These are phyloP conservation scores for Penicillium bovifimosum DNA, from an alignment of 495 filamentous ascomycete species.

Conservation along the genomic window DNA sequence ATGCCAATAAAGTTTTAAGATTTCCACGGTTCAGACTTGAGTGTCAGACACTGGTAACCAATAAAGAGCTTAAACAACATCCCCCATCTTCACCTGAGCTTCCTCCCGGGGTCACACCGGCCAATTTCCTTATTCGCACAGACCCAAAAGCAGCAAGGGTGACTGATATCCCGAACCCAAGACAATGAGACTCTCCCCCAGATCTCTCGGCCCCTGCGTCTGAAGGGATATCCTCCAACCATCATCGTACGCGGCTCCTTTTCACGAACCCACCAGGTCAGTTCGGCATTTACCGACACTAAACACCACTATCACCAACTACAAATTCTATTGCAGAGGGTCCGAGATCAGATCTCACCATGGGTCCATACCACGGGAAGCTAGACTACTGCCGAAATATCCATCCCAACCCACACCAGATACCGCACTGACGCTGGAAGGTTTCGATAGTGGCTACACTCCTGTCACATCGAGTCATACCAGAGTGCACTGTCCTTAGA, in stretches of 20 bases:
- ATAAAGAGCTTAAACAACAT: not conserved
- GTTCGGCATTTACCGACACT: not conserved
- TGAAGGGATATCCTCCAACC: conserved; percentile 14
- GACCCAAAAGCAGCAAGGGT: conserved; percentile 19
- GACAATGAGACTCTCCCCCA: not conserved
- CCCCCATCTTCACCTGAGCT: not conserved
- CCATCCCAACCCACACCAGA: not conserved
- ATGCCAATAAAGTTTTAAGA: too few species aligned
- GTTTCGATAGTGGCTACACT: conserved; percentile 15
- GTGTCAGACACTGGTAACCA: not conserved
- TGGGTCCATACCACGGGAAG: not conserved
- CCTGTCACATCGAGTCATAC: conserved; percentile 22
- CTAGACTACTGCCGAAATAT: not conserved
- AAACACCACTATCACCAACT: not conserved
- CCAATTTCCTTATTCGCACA: conserved; percentile 11
- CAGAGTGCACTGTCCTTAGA: not conserved
- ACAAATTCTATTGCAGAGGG: not conserved
- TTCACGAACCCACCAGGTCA: conserved; percentile 3
- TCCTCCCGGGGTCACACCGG: not conserved
- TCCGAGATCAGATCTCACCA: not conserved
- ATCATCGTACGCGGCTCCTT: not conserved
- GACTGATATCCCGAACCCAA: not conserved
- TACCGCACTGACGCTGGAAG: not conserved
- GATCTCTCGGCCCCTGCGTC: conserved; percentile 21
- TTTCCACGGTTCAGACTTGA: too few species aligned